Evolutionary conservation across 768 basidiomycete genomes (phyloP).

Genomic region (Hericium rajendrae): DNA sequence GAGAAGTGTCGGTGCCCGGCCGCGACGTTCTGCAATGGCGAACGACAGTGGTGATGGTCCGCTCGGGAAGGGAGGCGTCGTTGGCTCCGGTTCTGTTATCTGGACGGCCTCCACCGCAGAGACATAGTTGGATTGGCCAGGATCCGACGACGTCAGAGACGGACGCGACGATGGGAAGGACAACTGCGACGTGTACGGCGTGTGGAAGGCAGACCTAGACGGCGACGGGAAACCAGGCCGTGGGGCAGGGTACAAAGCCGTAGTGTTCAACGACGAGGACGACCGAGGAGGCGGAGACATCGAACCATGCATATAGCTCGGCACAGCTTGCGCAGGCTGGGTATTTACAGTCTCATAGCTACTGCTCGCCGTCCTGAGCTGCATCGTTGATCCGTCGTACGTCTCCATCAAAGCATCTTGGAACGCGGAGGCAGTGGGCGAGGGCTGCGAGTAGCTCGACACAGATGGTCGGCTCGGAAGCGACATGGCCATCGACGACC

Average conservation of each 20-base stretch:
- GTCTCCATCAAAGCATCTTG: conserved; percentile 42
- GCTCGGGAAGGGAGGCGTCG: neutral
- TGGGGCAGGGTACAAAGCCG: conserved; percentile 10
- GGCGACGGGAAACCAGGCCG: neutral
- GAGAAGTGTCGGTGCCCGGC: conserved; percentile 23
- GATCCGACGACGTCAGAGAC: conserved; percentile 11
- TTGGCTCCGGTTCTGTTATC: neutral
- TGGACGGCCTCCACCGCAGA: conserved; percentile 6
- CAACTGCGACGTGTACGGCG: neutral
- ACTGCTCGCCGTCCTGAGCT: conserved; percentile 1
- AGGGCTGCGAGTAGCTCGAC: conserved; percentile 61
- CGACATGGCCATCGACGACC: conserved; percentile 44
- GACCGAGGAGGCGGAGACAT: conserved; percentile 13
- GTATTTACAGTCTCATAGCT: neutral
- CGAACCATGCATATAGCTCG: neutral
- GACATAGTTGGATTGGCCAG: conserved; percentile 16
- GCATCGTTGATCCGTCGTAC: conserved; percentile 9
- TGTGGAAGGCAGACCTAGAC: too few relatives aligned
- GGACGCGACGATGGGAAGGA: neutral
- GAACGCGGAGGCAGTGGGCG: conserved; percentile 77
- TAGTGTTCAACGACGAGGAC: conserved; percentile 13
- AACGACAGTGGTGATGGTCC: neutral
- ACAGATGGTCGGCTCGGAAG: conserved; percentile 41
- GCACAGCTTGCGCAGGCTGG: neutral
- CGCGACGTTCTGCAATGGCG: neutral